Evolutionary conservation across 208 protist genomes (phyloP).

Genomic region (Pavlovales sp.): DNA sequence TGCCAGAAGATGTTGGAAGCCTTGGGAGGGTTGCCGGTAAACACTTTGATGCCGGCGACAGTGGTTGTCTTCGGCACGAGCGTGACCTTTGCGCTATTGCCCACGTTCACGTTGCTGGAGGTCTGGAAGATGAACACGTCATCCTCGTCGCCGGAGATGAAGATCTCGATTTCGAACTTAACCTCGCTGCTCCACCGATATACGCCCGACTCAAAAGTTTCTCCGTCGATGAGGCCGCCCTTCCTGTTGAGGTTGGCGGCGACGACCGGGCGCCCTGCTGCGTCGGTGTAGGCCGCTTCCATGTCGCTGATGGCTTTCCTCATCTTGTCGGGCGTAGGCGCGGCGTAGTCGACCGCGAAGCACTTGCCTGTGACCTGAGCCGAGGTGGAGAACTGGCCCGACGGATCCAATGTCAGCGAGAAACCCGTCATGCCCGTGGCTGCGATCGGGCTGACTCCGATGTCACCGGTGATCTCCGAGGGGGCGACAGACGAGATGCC

Average conservation of each 20-base stretch:
- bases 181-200: neutral
- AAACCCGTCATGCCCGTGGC: too few species aligned
- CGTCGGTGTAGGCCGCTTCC: neutral
- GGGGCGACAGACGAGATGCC: too few species aligned
- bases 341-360: neutral
- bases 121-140: constrained; percentile 9
- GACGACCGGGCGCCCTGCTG: neutral
- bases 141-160: neutral
- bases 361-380: neutral
- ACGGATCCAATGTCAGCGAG: too few species aligned
- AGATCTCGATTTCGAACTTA: neutral
- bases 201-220: neutral
- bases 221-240: neutral
- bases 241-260: neutral
- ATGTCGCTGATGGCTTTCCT: neutral
- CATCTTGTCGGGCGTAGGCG: neutral
- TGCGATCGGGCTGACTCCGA: too few species aligned
- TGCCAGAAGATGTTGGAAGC: too few species aligned
- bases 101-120: too few species aligned
- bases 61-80: too few species aligned
- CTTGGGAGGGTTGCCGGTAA: too few species aligned
- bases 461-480: too few species aligned
- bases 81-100: too few species aligned
- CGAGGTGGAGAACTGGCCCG: too few species aligned
- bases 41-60: too few species aligned